phyloP scores from a whole-genome alignment of 306 rosid species.

The Cucumis cinereus region DNA sequence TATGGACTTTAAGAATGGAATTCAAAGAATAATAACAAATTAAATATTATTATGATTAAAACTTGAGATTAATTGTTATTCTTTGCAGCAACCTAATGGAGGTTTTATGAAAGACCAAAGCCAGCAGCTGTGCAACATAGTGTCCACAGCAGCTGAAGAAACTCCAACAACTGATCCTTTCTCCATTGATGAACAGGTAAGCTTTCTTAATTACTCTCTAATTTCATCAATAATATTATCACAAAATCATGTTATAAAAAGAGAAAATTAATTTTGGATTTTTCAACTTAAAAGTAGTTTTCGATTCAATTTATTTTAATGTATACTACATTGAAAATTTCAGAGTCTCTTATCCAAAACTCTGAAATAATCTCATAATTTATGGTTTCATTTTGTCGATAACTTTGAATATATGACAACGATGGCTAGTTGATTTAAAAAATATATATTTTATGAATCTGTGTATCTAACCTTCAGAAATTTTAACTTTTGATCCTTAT shows the following conservation, averaged over 20 bases:
- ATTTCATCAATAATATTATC: not conserved
- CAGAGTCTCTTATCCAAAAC: not conserved
- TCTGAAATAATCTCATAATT: too few relatives aligned
- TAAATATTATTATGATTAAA: too few relatives aligned
- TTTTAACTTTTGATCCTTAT: too few relatives aligned
- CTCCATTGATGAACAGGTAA: slow-evolving; percentile 2
- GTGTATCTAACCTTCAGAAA: too few relatives aligned
- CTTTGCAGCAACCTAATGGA: not conserved
- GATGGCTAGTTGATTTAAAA: too few relatives aligned
- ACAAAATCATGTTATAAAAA: too few relatives aligned
- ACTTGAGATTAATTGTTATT: not conserved
- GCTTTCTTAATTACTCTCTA: not conserved
- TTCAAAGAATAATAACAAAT: too few relatives aligned
- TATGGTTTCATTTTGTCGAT: not conserved
- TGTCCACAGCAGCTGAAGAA: not conserved
- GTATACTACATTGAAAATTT: not conserved
- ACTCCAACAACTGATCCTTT: not conserved
- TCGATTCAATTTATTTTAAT: too few relatives aligned
- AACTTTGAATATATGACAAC: not conserved
- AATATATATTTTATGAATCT: too few relatives aligned
- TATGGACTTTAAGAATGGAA: too few relatives aligned
- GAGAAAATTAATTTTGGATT: not conserved
- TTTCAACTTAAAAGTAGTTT: not conserved
- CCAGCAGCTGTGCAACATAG: not conserved
- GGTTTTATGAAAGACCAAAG: not conserved